These are phyloP conservation scores for Kalmusia sp. DNA, from an alignment of 2,329 filamentous ascomycete genomes.

Conservation along the genomic window DNA sequence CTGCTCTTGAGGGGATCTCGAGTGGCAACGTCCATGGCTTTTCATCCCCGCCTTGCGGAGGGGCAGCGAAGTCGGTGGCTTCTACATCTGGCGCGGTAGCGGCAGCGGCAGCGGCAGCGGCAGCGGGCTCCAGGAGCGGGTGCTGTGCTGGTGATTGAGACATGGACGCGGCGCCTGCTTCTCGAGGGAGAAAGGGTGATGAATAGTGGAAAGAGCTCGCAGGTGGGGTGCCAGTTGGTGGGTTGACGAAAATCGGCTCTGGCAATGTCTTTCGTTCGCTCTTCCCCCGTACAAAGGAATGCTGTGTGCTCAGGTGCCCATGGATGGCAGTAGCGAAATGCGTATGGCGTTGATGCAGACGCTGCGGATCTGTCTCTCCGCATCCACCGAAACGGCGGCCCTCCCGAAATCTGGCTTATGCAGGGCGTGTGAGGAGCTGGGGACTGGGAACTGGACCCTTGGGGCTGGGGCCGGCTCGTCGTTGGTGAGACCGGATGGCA, in stretches of 20 bases:
- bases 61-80: constrained; percentile 14
- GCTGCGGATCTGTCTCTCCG: not conserved
- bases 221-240: constrained; percentile 1
- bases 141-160: constrained; percentile 31
- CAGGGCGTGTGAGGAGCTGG: not conserved
- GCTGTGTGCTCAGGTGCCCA: constrained; percentile 27
- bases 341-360: constrained; percentile 9
- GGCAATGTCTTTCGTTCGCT: constrained; percentile 11
- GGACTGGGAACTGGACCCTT: not conserved
- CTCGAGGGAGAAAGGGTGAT: not conserved
- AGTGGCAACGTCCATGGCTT: constrained; percentile 19
- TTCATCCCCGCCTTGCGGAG: constrained; percentile 17
- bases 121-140: constrained; percentile 1
- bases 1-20: constrained; percentile 3
- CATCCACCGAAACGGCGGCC: not conserved
- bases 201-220: not conserved
- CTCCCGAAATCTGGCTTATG: not conserved
- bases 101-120: too few species aligned
- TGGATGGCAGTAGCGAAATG: constrained; percentile 12
- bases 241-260: not conserved
- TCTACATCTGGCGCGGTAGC: constrained; percentile 15
- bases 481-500: not conserved
- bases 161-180: constrained; percentile 25
- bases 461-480: not conserved
- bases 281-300: constrained; percentile 17